Percentiles rank a stretch among this genome's conserved stretches.
Conservation (phyloP, 2,329 filamentous ascomycete genomes). For the Colletotrichum sp. region DNA sequence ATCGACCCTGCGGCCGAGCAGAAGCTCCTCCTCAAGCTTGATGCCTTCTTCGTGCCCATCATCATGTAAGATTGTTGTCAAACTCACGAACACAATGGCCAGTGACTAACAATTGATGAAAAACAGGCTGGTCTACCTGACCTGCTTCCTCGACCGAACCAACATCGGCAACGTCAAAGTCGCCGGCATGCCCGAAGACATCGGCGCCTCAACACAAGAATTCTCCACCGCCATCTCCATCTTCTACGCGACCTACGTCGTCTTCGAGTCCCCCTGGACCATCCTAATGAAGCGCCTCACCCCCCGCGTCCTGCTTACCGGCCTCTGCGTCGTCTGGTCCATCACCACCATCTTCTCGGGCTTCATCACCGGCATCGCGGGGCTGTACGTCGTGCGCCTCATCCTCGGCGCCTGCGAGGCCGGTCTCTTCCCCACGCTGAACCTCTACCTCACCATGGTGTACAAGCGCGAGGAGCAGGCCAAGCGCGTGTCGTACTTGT, state of each 20-base stretch:
- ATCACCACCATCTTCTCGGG: slow-evolving; percentile 53
- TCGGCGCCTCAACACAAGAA: slow-evolving; percentile 41
- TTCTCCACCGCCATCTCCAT: slow-evolving; percentile 46
- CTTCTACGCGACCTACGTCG: slow-evolving; percentile 57
- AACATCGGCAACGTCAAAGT: slow-evolving; percentile 59
- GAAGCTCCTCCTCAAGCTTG: slow-evolving; percentile 36
- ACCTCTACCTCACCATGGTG: slow-evolving; percentile 40
- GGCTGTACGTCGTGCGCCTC: slow-evolving; percentile 50
- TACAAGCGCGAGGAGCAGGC: slow-evolving; percentile 38
- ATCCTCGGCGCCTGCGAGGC: slow-evolving; percentile 54
- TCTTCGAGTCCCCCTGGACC: slow-evolving; percentile 41
- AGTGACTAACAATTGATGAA: not conserved
- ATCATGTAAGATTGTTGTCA: slow-evolving; percentile 42
- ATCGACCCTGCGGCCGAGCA: slow-evolving; percentile 32
- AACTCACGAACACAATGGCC: fast-evolving
- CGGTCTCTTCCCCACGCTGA: slow-evolving; percentile 53
- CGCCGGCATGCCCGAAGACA: slow-evolving; percentile 50
- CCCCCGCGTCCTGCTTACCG: slow-evolving; percentile 33
- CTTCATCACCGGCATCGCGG: slow-evolving; percentile 45
- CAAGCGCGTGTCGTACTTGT: slow-evolving; percentile 40
- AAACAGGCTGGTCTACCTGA: slow-evolving; percentile 51
- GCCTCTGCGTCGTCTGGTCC: slow-evolving; percentile 45
- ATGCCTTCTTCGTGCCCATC: slow-evolving; percentile 41
- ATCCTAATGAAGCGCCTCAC: slow-evolving; percentile 37
- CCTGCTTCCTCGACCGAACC: slow-evolving; percentile 59